Percentiles rank a stretch among this genome's conserved stretches.
phyloP scores from a whole-genome alignment of 257 asterid genomes.

The Capsicum chinense region DNA sequence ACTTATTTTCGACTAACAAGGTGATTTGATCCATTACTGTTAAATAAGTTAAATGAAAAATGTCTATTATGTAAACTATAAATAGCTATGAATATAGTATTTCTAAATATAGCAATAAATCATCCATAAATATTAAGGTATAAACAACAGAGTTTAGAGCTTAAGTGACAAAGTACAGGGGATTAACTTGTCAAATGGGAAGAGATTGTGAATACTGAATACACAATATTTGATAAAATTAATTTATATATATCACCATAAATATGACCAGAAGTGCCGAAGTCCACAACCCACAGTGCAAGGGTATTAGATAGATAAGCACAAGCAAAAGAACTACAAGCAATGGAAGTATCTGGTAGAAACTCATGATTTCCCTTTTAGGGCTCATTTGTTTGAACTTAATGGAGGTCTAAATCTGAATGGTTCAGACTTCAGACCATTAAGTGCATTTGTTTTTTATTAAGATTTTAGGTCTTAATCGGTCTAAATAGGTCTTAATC shows the following conservation, averaged over 20 bases:
- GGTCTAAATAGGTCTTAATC: too few relatives aligned
- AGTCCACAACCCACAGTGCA: not conserved
- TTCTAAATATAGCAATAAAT: not conserved
- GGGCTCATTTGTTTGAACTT: too few relatives aligned
- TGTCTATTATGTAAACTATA: not conserved
- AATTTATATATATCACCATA: not conserved
- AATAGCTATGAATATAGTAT: not conserved
- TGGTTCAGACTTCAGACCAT: too few relatives aligned
- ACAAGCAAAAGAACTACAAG: too few relatives aligned
- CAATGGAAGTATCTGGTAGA: too few relatives aligned
- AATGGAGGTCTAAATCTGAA: too few relatives aligned
- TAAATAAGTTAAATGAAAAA: not conserved
- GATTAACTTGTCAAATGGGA: not conserved
- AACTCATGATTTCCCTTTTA: too few relatives aligned
- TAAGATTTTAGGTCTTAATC: too few relatives aligned
- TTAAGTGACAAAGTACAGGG: not conserved
- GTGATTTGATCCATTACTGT: not conserved
- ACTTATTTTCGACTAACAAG: not conserved
- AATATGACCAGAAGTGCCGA: not conserved
- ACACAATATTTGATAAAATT: not conserved
- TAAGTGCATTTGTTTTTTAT: too few relatives aligned
- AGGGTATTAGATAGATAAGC: not conserved
- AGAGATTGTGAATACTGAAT: not conserved
- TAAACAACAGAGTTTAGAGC: not conserved
- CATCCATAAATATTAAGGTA: too few relatives aligned